These are phyloP conservation scores for Sonneratia alba DNA, from an alignment of 345 rosid genomes.

Conservation along the genomic window DNA sequence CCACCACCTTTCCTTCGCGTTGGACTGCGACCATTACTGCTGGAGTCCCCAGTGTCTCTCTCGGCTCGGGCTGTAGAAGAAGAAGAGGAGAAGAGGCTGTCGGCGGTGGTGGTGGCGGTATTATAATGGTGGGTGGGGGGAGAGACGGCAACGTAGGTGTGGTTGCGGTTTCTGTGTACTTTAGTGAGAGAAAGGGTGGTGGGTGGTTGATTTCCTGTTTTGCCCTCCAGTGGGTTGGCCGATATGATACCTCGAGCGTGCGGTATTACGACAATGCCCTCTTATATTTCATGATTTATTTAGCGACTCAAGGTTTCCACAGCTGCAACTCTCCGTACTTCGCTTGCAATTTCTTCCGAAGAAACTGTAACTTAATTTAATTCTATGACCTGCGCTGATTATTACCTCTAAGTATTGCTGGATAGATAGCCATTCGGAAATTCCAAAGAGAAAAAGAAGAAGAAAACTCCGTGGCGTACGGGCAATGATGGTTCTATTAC, in stretches of 20 bases:
- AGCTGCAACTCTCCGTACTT: no score
- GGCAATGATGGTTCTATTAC: no score
- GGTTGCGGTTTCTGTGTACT: conserved; percentile 10
- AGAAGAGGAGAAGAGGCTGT: conserved; percentile 8
- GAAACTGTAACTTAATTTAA: no score
- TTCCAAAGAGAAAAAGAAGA: no score
- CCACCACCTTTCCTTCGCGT: conserved; percentile 34
- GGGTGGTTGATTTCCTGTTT: conserved; percentile 14
- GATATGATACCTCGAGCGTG: background rate
- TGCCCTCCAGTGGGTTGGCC: conserved; percentile 19
- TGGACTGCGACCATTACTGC: conserved; percentile 2
- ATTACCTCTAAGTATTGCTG: no score
- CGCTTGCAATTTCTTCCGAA: no score
- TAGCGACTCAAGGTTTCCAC: no score
- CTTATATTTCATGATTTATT: background rate
- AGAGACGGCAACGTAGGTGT: background rate
- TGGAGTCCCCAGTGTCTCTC: conserved; percentile 10
- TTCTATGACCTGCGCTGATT: no score
- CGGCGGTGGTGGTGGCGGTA: no score
- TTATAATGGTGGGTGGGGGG: background rate
- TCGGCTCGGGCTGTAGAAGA: background rate
- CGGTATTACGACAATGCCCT: conserved; percentile 20
- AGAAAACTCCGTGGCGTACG: no score
- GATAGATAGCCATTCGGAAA: no score
- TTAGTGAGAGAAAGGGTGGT: background rate